A percentile compares a stretch with the other conserved stretches of the same genome.
Evolutionary conservation across 495 filamentous ascomycete species (phyloP).

Genomic region (Trichoderma virens): DNA sequence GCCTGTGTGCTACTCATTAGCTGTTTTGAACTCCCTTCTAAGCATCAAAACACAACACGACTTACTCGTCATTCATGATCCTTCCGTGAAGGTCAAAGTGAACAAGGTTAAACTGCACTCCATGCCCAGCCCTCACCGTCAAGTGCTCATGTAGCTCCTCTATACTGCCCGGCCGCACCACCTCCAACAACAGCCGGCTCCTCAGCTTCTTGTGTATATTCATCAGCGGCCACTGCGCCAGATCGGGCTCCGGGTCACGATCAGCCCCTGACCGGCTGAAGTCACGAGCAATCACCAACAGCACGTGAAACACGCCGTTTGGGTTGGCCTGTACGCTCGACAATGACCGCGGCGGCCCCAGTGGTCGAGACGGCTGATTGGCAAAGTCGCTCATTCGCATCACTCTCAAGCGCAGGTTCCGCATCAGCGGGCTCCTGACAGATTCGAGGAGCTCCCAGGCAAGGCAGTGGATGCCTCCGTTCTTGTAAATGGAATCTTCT

Average conservation of each 20-base stretch:
- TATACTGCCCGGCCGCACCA: slow-evolving; percentile 8
- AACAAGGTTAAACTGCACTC: slow-evolving; percentile 2
- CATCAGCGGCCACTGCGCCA: slow-evolving; percentile 11
- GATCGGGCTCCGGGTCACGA: slow-evolving; percentile 6
- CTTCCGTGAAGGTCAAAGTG: slow-evolving; percentile 12
- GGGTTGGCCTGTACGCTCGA: slow-evolving; percentile 2
- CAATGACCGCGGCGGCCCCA: not conserved
- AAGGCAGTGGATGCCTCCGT: slow-evolving; percentile 10
- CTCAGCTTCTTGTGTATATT: not conserved
- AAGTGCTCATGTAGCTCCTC: slow-evolving; percentile 10
- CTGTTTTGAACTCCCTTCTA: not conserved
- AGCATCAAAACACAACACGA: not conserved
- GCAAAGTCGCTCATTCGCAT: slow-evolving; percentile 5
- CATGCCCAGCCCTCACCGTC: not conserved
- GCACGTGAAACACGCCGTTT: not conserved
- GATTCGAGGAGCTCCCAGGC: slow-evolving; percentile 10
- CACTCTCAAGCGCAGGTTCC: not conserved
- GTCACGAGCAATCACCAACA: slow-evolving; percentile 5
- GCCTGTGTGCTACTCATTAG: not conserved
- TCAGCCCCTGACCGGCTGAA: not conserved
- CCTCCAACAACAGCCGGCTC: slow-evolving; percentile 5
- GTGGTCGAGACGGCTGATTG: too few relatives aligned
- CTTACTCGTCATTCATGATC: slow-evolving; percentile 1
- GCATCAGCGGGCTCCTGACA: not conserved
- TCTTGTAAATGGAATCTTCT: too few relatives aligned